A percentile compares a stretch with the other conserved stretches of the same genome.
phyloP scores from a whole-genome alignment of 176 grass and related monocot species.

The Lolium multiflorum region DNA sequence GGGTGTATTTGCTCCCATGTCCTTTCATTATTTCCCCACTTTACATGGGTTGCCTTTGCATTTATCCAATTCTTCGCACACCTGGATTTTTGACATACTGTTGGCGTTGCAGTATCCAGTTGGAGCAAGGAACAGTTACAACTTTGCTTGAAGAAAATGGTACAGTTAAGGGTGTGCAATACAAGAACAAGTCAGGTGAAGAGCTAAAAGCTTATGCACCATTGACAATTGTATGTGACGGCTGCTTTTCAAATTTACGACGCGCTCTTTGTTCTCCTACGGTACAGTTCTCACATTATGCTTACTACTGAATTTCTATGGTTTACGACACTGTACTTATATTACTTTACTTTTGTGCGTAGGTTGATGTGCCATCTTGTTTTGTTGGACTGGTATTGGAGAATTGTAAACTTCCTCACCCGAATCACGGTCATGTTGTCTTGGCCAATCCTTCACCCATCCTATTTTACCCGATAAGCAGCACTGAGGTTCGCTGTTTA shows the following conservation, averaged over 20 bases:
- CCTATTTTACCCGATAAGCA: conserved; percentile 97
- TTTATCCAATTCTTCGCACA: not conserved
- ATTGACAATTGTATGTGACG: conserved; percentile 94
- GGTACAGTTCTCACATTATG: conserved; percentile 53
- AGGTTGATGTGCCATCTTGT: conserved; percentile 97
- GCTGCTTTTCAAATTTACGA: conserved; percentile 96
- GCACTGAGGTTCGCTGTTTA: conserved; percentile 90
- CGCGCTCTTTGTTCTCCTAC: conserved; percentile 85
- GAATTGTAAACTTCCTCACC: conserved; percentile 86
- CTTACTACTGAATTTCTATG: not conserved
- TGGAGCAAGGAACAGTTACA: conserved; percentile 96
- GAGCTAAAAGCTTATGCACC: conserved; percentile 80
- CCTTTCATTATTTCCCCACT: not conserved
- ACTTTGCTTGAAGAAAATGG: conserved; percentile 93
- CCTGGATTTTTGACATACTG: conserved; percentile 16
- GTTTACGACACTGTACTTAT: not conserved
- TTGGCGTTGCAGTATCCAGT: conserved; percentile 64
- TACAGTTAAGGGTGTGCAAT: conserved; percentile 82
- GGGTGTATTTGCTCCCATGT: not conserved
- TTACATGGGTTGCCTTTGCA: conserved; percentile 4
- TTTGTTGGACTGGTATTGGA: conserved; percentile 96
- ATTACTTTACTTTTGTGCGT: conserved; percentile 42
- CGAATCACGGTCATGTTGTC: conserved; percentile 95
- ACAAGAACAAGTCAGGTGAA: conserved; percentile 89
- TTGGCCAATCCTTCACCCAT: conserved; percentile 98